Percentiles rank a stretch among this genome's conserved stretches.
Conservation (phyloP, 2,329 filamentous ascomycete genomes). For the Colletotrichum caudatum region DNA sequence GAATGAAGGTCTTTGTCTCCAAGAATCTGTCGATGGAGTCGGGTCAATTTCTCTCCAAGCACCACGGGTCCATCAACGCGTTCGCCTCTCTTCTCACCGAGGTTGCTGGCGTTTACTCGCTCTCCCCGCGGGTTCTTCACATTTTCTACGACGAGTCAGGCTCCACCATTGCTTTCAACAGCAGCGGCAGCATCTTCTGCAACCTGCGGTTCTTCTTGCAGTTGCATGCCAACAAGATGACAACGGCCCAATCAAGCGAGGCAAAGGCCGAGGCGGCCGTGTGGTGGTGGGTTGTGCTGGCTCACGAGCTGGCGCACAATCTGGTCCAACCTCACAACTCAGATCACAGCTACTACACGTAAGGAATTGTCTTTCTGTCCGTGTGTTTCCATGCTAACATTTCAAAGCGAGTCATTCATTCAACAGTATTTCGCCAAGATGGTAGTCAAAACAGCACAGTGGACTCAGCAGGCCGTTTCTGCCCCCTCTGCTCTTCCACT, state of each 20-base stretch:
- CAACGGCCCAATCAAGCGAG: slow-evolving; percentile 50
- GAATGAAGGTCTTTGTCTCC: slow-evolving; percentile 80
- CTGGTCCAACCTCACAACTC: slow-evolving; percentile 82
- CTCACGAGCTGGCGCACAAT: slow-evolving; percentile 96
- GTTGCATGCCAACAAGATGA: slow-evolving; percentile 72
- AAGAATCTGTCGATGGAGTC: slow-evolving; percentile 63
- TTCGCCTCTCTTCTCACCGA: slow-evolving; percentile 80
- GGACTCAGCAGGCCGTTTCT: slow-evolving; percentile 45
- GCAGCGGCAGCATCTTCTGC: slow-evolving; percentile 88
- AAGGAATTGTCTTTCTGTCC: slow-evolving; percentile 49
- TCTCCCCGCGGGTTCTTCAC: slow-evolving; percentile 77
- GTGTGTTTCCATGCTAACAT: slow-evolving; percentile 14
- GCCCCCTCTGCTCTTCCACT: slow-evolving; percentile 25
- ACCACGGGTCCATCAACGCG: slow-evolving; percentile 72
- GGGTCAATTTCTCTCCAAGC: slow-evolving; percentile 69
- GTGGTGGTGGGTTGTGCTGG: slow-evolving; percentile 97
- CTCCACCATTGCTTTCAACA: slow-evolving; percentile 93
- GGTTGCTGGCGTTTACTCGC: slow-evolving; percentile 77
- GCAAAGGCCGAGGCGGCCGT: slow-evolving; percentile 75
- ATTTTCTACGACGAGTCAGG: slow-evolving; percentile 87
- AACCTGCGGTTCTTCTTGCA: slow-evolving; percentile 90
- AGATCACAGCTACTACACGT: slow-evolving; percentile 86
- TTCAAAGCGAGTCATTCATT: slow-evolving; percentile 77
- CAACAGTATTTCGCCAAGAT: slow-evolving; percentile 81
- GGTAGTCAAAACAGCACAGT: slow-evolving; percentile 64